Percentiles rank a stretch among this genome's conserved stretches.
These are phyloP conservation scores for Fraxinus nigra DNA, from an alignment of 305 asterid species.

Conservation along the genomic window DNA sequence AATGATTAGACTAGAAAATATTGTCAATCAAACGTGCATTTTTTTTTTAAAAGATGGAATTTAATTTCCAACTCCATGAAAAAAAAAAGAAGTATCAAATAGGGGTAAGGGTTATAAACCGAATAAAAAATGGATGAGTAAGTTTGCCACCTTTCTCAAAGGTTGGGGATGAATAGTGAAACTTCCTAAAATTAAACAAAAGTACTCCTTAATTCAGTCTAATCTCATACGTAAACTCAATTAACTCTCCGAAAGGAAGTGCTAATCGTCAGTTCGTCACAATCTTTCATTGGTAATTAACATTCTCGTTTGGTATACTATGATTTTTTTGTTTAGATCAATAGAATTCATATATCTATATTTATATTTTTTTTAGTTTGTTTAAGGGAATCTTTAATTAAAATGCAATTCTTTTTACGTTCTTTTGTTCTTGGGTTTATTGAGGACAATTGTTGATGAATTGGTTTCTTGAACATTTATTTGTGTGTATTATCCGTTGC, in stretches of 20 bases:
- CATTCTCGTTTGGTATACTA: background rate
- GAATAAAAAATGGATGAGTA: background rate
- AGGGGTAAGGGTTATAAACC: background rate
- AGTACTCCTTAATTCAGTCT: background rate
- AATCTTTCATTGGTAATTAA: slow-evolving; percentile 9
- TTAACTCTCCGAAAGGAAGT: background rate
- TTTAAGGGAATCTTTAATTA: slow-evolving; percentile 1
- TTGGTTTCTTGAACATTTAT: background rate
- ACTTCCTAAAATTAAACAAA: background rate
- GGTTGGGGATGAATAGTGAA: background rate
- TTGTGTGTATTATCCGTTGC: background rate
- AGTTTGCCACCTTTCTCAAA: background rate
- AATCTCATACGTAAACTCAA: background rate
- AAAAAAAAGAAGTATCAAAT: no score
- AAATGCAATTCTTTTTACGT: slow-evolving; percentile 5
- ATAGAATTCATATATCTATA: background rate
- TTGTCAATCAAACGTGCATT: no score
- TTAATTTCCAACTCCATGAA: no score
- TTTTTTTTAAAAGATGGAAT: no score
- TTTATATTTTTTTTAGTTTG: background rate
- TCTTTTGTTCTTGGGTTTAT: slow-evolving; percentile 1
- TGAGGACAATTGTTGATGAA: background rate
- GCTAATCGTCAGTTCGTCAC: background rate
- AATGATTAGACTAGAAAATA: no score
- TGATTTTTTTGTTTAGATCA: background rate